Base-by-base conservation (phyloP, 2,329 filamentous ascomycete species). In the Orbilia oligospora region DNA sequence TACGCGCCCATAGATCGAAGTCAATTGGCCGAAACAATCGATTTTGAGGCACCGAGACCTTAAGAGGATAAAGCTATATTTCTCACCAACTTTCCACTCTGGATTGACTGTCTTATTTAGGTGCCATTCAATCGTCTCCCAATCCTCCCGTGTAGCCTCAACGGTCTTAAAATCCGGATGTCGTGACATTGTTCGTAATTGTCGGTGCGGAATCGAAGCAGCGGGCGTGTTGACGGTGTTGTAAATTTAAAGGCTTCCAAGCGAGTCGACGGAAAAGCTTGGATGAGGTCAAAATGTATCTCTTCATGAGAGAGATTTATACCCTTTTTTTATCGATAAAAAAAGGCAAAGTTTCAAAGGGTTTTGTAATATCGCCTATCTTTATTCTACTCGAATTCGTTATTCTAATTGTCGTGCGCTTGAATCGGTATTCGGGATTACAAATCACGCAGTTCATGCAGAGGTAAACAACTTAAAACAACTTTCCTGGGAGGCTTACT, bases 131-230 rank as follows among this genome's bases (percentile, higher is more conserved):
- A 78, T 22, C 2, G 80, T 64, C 82, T 90, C 86, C 85, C 88
- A 94, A 72, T 88, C 86, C 0, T 90, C 88, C 3, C 92, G 90
- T 9, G 88, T 87, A 48, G 87, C 87, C 85, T 95, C 91, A 70
- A 93, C 90, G 20, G 86, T 84, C 83, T 93, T 92, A 87, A 95
- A 95, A 86, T 95, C 91, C 1, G 88, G 88, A 84, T 93, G 91
- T 0, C 89, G 89, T 38, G 70, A 73, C 70, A 73, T 73, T 1
- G 24, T 48, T n/a, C 16, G 12, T 5, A 53, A 5, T n/a, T 12
- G 56, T 24, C 20, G 12, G 3, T 44, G 12, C n/a, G 20, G 16
- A 30, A 16, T 67, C 24, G 70, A 41, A 44, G 3, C 18, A 44
- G 41, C 61, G 36, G 38, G 51, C 38, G 41, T 22, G 61, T 49